A percentile compares a stretch with the other conserved stretches of the same genome.
Conservation (phyloP, 108 stramenopile species). For the Nannochloropsis oceanica region DNA sequence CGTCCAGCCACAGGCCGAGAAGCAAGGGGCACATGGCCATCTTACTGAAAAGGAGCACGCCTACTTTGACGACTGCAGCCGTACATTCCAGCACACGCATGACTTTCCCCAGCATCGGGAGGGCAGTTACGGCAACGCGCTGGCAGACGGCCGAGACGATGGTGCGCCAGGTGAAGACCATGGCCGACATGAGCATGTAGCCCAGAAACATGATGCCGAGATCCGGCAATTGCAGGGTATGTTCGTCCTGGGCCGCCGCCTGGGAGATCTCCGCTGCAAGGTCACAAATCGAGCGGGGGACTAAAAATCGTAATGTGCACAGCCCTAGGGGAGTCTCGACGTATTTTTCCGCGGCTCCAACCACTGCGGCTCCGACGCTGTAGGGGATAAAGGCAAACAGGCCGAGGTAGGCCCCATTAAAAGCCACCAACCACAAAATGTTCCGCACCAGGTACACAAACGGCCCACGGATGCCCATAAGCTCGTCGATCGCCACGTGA, state of each 20-base stretch:
- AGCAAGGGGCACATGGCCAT: constrained; percentile 22
- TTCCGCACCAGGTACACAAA: constrained; percentile 58
- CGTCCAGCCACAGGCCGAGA: constrained; percentile 24
- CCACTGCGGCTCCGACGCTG: constrained; percentile 40
- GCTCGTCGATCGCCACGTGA: constrained; percentile 70
- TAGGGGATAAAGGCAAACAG: constrained; percentile 68
- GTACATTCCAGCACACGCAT: not conserved
- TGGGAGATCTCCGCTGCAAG: not conserved
- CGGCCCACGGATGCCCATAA: constrained; percentile 81
- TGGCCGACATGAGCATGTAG: constrained; percentile 36
- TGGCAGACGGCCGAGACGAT: constrained; percentile 5
- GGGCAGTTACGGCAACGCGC: not conserved
- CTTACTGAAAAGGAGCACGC: constrained; percentile 13
- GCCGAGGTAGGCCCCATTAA: constrained; percentile 77
- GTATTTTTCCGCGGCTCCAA: not conserved
- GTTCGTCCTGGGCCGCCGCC: constrained; percentile 11
- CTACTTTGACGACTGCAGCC: constrained; percentile 22
- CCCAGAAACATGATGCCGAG: constrained; percentile 44
- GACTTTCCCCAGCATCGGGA: not conserved
- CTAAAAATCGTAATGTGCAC: not conserved
- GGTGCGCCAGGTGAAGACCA: constrained; percentile 25
- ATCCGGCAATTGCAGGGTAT: constrained; percentile 47
- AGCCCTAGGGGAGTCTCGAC: not conserved
- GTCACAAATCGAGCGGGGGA: not conserved
- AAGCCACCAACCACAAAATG: constrained; percentile 51